A percentile compares a stretch with the other conserved stretches of the same genome.
Conservation (phyloP, 108 stramenopile genomes). For the Licmophora abbreviata region DNA sequence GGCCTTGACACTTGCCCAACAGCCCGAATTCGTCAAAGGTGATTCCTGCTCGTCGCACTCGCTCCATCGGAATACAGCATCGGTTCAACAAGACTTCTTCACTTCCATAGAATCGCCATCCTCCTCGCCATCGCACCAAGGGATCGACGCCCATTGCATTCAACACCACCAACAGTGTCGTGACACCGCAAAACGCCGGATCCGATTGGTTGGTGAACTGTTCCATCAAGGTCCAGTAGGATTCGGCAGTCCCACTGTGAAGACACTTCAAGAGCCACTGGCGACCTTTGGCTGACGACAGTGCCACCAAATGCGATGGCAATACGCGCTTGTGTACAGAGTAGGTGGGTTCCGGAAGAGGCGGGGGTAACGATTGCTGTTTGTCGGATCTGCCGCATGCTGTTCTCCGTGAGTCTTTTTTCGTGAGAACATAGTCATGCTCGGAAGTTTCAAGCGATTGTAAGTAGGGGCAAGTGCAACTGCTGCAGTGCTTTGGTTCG, state of each 20-base stretch:
- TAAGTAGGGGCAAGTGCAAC: too few relatives aligned
- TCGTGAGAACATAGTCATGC: too few relatives aligned
- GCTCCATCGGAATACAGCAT: slow-evolving; percentile 74
- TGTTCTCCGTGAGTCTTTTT: too few relatives aligned
- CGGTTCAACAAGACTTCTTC: slow-evolving; percentile 78
- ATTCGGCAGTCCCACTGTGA: slow-evolving; percentile 37
- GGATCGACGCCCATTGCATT: slow-evolving; percentile 92
- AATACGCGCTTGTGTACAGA: slow-evolving; percentile 63
- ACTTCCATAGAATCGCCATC: slow-evolving; percentile 89
- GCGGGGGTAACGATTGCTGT: slow-evolving; percentile 37
- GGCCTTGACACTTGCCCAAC: slow-evolving; percentile 69
- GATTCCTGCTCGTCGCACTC: slow-evolving; percentile 59
- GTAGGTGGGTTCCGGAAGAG: slow-evolving; percentile 57
- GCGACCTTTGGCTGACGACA: slow-evolving; percentile 38
- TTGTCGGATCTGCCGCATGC: too few relatives aligned
- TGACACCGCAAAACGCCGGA: slow-evolving; percentile 90
- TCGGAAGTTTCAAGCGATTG: too few relatives aligned
- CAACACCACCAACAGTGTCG: slow-evolving; percentile 83
- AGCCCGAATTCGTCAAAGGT: slow-evolving; percentile 56
- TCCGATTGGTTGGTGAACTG: slow-evolving; percentile 93
- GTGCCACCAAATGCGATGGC: slow-evolving; percentile 41
- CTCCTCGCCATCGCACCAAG: slow-evolving; percentile 86
- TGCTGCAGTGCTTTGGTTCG: too few relatives aligned
- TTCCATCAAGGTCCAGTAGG: slow-evolving; percentile 68
- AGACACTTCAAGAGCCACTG: slow-evolving; percentile 35